These are phyloP conservation scores for Parietaria judaica DNA, from an alignment of 306 rosid genomes.

Conservation along the genomic window DNA sequence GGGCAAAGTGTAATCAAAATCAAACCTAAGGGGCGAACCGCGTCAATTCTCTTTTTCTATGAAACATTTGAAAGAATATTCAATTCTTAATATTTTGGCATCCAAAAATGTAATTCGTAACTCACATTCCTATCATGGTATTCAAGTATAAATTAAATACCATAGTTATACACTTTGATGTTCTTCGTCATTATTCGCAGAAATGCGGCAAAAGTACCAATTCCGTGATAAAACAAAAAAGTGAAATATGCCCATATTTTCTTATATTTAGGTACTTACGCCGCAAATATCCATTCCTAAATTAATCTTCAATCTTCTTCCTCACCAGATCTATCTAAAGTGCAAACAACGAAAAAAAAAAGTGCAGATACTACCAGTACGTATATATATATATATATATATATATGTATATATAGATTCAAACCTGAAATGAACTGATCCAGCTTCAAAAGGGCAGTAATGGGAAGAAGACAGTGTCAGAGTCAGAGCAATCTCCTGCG, in stretches of 20 bases:
- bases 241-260: neutral
- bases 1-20: too few relatives aligned
- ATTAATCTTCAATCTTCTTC: too few relatives aligned
- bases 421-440: conserved; percentile 7
- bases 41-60: too few relatives aligned
- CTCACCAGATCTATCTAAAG: too few relatives aligned
- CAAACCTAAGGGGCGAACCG: too few relatives aligned
- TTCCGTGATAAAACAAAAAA: neutral
- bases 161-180: too few relatives aligned
- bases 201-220: too few relatives aligned
- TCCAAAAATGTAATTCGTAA: conserved; percentile 8
- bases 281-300: too few relatives aligned
- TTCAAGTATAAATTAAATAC: conserved; percentile 10
- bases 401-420: neutral
- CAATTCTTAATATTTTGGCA: neutral
- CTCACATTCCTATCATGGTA: conserved; percentile 15
- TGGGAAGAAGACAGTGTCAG: neutral
- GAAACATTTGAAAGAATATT: too few relatives aligned
- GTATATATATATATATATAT: too few relatives aligned
- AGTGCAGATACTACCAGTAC: neutral
- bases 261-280: neutral
- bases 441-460: neutral
- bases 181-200: too few relatives aligned
- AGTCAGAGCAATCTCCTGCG: conserved; percentile 1
- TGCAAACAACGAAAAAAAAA: too few relatives aligned